Percentiles rank a stretch among this genome's conserved stretches.
Conservation (phyloP, 768 basidiomycete species). For the Butyriboletus loyo region DNA sequence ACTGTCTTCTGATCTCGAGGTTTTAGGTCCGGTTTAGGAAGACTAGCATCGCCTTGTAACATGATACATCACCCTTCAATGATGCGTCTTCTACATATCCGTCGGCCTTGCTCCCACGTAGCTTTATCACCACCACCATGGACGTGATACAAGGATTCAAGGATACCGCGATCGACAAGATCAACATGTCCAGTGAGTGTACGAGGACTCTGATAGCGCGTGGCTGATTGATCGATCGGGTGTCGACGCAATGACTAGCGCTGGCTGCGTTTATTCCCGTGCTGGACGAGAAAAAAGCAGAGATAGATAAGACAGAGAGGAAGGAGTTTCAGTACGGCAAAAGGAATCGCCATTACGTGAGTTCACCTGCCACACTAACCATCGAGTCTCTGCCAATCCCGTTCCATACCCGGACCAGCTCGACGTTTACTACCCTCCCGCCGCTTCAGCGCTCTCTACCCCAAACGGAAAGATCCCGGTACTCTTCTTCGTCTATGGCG, state of each 20-base stretch:
- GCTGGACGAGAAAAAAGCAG: slow-evolving; percentile 43
- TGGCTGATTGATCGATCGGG: slow-evolving; percentile 7
- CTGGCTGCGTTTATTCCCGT: slow-evolving; percentile 47
- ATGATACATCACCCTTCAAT: slow-evolving; percentile 2
- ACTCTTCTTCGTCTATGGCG: slow-evolving; percentile 66
- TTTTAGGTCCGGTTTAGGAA: too few relatives aligned
- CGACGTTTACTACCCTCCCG: slow-evolving; percentile 61
- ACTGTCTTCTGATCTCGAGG: too few relatives aligned
- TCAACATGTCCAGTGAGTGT: slow-evolving; percentile 36
- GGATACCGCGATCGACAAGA: slow-evolving; percentile 29
- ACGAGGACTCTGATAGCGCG: background rate
- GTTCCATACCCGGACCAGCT: slow-evolving; percentile 38
- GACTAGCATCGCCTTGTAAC: slow-evolving; percentile 3
- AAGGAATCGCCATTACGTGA: slow-evolving; percentile 39
- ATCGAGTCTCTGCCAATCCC: background rate
- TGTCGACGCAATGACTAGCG: slow-evolving; percentile 33
- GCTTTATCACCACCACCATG: slow-evolving; percentile 26
- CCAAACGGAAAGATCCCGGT: slow-evolving; percentile 40
- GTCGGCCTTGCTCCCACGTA: background rate
- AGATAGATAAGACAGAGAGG: slow-evolving; percentile 47
- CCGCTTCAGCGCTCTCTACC: slow-evolving; percentile 23
- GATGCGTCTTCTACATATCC: background rate
- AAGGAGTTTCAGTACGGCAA: slow-evolving; percentile 57
- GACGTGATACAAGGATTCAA: slow-evolving; percentile 33
- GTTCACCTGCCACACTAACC: background rate